phyloP scores from a whole-genome alignment of 768 basidiomycete species.

The Scleroderma citrinum region DNA sequence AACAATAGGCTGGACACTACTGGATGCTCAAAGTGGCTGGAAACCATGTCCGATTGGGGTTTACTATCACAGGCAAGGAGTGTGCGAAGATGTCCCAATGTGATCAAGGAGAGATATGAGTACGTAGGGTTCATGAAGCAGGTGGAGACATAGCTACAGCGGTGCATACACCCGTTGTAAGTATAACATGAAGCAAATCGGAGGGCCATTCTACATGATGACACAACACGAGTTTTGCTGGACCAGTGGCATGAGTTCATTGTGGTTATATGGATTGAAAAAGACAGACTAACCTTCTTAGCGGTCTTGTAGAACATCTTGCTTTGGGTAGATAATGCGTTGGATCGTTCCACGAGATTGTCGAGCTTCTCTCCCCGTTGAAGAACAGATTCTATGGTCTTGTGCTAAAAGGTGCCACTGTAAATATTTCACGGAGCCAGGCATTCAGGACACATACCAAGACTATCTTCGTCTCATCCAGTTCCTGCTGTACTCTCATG shows the following conservation, averaged over 20 bases:
- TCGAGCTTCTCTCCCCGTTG: slow-evolving; percentile 96
- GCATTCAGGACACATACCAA: slow-evolving; percentile 50
- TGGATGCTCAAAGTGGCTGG: slow-evolving; percentile 42
- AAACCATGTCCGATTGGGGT: slow-evolving; percentile 60
- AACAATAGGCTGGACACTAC: slow-evolving; percentile 37
- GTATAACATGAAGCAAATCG: no score
- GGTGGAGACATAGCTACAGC: not conserved
- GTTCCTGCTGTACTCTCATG: slow-evolving; percentile 95
- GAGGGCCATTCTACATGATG: slow-evolving; percentile 50
- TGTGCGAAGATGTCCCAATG: not conserved
- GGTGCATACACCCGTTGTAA: not conserved
- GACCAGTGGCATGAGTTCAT: slow-evolving; percentile 8
- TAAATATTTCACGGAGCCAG: not conserved
- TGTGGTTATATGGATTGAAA: not conserved
- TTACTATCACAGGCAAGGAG: slow-evolving; percentile 15
- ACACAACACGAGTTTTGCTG: slow-evolving; percentile 97
- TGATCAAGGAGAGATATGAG: not conserved
- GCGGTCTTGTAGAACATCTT: slow-evolving; percentile 99
- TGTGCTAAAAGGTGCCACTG: slow-evolving; percentile 57
- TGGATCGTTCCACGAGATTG: slow-evolving; percentile 90
- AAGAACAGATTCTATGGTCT: slow-evolving; percentile 96
- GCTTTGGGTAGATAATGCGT: slow-evolving; percentile 79
- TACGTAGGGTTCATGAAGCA: not conserved
- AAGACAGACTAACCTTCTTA: slow-evolving; percentile 70
- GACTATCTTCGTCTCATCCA: slow-evolving; percentile 99